These are phyloP conservation scores for Phytophthora colocasiae DNA, from an alignment of 352 stramenopile genomes.

Conservation along the genomic window DNA sequence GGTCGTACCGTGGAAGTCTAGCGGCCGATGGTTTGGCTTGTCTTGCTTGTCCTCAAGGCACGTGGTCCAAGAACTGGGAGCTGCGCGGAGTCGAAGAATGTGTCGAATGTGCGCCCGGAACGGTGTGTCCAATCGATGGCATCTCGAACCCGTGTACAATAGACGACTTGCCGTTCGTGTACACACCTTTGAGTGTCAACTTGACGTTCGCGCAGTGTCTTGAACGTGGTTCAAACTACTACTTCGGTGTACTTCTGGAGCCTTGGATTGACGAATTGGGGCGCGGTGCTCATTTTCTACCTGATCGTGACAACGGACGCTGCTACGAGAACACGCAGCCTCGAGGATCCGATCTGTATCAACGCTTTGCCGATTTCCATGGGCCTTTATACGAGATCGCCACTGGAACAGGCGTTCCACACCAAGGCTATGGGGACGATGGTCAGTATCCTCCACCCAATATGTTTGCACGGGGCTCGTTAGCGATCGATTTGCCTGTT, in stretches of 20 bases:
- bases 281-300: constrained; percentile 91
- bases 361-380: constrained; percentile 94
- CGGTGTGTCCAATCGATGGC: constrained; percentile 94
- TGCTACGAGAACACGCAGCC: constrained; percentile 96
- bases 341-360: constrained; percentile 91
- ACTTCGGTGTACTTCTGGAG: constrained; percentile 95
- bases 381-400: constrained; percentile 95
- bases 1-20: constrained; percentile 92
- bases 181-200: constrained; percentile 81
- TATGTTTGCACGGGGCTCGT: constrained; percentile 88
- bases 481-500: constrained; percentile 88
- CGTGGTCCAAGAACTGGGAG: constrained; percentile 99
- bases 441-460: constrained; percentile 74
- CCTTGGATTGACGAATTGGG: constrained; percentile 96
- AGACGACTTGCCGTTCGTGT: constrained; percentile 94
- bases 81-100: constrained; percentile 95
- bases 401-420: constrained; percentile 69
- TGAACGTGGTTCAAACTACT: constrained; percentile 83
- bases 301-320: constrained; percentile 72
- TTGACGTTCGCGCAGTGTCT: constrained; percentile 92
- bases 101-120: constrained; percentile 91
- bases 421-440: constrained; percentile 94
- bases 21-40: constrained; percentile 91
- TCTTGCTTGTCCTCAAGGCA: constrained; percentile 92
- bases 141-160: constrained; percentile 95